phyloP scores from a whole-genome alignment of 164 flowering plant species.

The Tetrastigma voinierianum region DNA sequence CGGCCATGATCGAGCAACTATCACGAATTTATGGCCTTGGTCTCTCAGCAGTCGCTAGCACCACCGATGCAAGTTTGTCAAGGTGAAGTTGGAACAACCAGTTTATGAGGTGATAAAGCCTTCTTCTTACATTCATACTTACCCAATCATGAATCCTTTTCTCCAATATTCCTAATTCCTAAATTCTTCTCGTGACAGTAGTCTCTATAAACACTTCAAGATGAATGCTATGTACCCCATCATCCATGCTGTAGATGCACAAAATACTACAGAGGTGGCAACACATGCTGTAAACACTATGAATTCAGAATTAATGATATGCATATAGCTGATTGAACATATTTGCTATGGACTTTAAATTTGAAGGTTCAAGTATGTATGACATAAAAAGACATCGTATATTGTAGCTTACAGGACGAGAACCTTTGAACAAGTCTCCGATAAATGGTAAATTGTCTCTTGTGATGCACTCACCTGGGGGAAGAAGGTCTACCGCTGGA shows the following conservation, averaged over 20 bases:
- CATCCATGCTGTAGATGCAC: slow-evolving; percentile 54
- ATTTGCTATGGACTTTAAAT: too few species aligned
- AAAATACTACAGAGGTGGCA: slow-evolving; percentile 29
- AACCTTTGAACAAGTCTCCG: slow-evolving; percentile 24
- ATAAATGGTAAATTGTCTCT: slow-evolving; percentile 52
- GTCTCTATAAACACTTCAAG: slow-evolving; percentile 41
- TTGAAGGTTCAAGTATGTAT: background rate
- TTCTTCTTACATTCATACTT: background rate
- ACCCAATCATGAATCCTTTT: too few species aligned
- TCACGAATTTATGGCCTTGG: slow-evolving; percentile 55
- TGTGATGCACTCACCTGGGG: slow-evolving; percentile 29
- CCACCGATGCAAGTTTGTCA: slow-evolving; percentile 44
- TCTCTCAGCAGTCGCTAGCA: slow-evolving; percentile 62
- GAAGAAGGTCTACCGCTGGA: slow-evolving; percentile 10
- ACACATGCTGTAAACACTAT: slow-evolving; percentile 18
- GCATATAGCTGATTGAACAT: too few species aligned
- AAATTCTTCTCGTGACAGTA: slow-evolving; percentile 31
- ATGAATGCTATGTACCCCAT: slow-evolving; percentile 36
- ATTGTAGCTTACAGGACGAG: slow-evolving; percentile 28
- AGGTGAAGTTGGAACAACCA: slow-evolving; percentile 36
- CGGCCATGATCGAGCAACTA: slow-evolving; percentile 37
- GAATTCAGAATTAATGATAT: too few species aligned
- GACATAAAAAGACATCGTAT: too few species aligned
- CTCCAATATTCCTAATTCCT: too few species aligned
- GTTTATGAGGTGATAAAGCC: slow-evolving; percentile 35